Base-by-base conservation (phyloP, 2,329 filamentous ascomycete genomes). In the Alternaria infectoria region DNA sequence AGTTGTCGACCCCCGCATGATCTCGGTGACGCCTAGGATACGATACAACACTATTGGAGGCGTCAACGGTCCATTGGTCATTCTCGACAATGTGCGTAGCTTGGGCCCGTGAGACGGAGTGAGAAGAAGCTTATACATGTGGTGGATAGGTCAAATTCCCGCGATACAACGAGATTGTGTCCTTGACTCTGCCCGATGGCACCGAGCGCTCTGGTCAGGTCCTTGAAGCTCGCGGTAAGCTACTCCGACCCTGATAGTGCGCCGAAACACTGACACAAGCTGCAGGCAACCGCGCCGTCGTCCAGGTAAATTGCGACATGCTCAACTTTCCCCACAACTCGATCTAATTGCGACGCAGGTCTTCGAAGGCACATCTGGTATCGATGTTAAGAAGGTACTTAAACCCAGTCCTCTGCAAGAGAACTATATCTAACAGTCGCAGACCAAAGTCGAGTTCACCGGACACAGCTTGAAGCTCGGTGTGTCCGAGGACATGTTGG, bases 401-500 rank as follows among this genome's bases (percentile, higher is more conserved):
- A 62, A 64, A 45, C 36, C 59, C 58, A 50, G 44, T 47, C 43
- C 32, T 49, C 9, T 54, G 49, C 19, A 40, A 45, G 62, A 71
- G 47, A 59, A 74, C 58, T 28, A 56, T 28, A 44, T 59, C 70
- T 76, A 59, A 77, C 74, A 62, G 59, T 55, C 61, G 62, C 77
- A 96, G 94, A 97, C 95, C 59, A 96, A 91, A 87, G 95, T 99
- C 81, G 93, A 99, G 81, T 98, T 99, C 82, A 96, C 92, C 30
- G 96, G 96, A 65, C 89, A 97, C 85, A 98, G 93, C 85, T 86
- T 99, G 85, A 98, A 98, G 88, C 91, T 99, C 57, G 96, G 96
- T 82, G 96, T 99, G 64, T 98, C 96, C 56, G 96, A 99, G 85
- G 96, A 99, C 86, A 99, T 99, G 96, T 84, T 99, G 83, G 96